These are phyloP conservation scores for Hansenula anomala DNA, from an alignment of 1,139 yeast species.

Conservation along the genomic window DNA sequence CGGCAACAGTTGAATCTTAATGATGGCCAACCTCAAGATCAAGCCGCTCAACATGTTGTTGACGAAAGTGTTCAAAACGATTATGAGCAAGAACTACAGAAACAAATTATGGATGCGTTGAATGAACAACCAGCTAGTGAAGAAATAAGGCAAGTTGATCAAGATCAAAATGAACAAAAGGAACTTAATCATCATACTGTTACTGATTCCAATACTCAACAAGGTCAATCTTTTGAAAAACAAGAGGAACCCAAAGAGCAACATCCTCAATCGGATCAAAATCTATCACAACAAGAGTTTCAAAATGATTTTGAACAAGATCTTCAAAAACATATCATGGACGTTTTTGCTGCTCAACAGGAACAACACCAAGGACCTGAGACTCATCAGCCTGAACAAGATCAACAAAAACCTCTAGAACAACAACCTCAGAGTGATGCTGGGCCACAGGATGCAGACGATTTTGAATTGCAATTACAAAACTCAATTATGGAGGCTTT, in stretches of 20 bases:
- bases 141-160: background rate
- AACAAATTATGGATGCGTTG: constrained; percentile 21
- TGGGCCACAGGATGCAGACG: constrained; percentile 6
- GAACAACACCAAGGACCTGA: background rate
- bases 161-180: no score
- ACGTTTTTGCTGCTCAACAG: constrained; percentile 8
- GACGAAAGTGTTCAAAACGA: constrained; percentile 6
- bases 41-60: background rate
- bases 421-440: background rate
- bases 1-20: constrained; percentile 5
- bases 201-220: no score
- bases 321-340: constrained; percentile 15
- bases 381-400: background rate
- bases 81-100: constrained; percentile 18
- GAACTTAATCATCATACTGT: no score
- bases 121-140: constrained; percentile 1
- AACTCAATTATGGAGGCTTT: constrained; percentile 20
- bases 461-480: constrained; percentile 17
- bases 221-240: no score
- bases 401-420: background rate
- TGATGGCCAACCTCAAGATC: background rate
- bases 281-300: background rate
- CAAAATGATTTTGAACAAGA: constrained; percentile 11
- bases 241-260: no score
- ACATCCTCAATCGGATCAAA: background rate